Evolutionary conservation across 78 protist genomes (phyloP).

Genomic region (Anaeramoeba flamelloides): DNA sequence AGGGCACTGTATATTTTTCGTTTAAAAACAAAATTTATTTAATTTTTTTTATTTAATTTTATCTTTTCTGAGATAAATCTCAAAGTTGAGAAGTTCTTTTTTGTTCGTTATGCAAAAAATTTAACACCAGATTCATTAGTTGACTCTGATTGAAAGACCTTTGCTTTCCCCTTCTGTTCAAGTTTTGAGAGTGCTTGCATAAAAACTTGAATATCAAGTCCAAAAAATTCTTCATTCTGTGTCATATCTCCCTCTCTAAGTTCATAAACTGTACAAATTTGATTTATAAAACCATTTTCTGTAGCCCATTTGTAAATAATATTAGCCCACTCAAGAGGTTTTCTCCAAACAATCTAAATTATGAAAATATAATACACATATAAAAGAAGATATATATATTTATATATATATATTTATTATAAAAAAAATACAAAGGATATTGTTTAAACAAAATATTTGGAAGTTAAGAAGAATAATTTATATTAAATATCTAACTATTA

Average conservation of each 20-base stretch:
- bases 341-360: neutral
- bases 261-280: conserved; percentile 1
- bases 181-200: neutral
- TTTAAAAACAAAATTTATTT: no score
- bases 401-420: no score
- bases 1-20: no score
- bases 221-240: neutral
- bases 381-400: no score
- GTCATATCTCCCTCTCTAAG: neutral
- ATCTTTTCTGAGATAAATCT: no score
- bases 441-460: no score
- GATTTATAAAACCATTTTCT: neutral
- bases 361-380: no score
- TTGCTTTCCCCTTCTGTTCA: neutral
- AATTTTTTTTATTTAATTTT: no score
- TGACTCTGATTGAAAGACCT: neutral
- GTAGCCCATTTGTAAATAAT: neutral
- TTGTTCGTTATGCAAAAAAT: neutral
- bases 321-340: neutral
- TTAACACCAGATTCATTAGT: neutral
- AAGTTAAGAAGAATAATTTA: no score
- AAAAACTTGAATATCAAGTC: neutral
- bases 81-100: no score
- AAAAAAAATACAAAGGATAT: no score
- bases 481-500: no score